A percentile compares a stretch with the other conserved stretches of the same genome.
Evolutionary conservation across 305 asterid species (phyloP).

Genomic region (Fraxinus paxiana): DNA sequence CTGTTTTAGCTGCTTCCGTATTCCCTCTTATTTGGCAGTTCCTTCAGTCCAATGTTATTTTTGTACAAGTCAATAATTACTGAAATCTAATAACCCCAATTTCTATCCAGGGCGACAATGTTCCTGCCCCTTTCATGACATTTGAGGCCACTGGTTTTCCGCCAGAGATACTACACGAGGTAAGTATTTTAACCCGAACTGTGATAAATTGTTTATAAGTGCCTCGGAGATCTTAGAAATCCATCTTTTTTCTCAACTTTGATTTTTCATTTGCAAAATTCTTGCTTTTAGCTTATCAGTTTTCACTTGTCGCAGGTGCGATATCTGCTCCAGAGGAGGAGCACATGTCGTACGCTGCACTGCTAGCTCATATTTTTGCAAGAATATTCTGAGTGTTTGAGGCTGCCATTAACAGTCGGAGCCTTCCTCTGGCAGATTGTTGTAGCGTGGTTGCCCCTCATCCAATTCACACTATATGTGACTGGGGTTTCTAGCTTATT

Average conservation of each 20-base stretch:
- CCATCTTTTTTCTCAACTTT: slow-evolving; percentile 18
- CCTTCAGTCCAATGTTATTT: slow-evolving; percentile 1
- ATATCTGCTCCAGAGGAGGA: slow-evolving; percentile 99
- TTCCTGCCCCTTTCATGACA: slow-evolving; percentile 90
- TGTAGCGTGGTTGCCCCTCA: slow-evolving; percentile 74
- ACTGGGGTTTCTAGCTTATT: slow-evolving; percentile 79
- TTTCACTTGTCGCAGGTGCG: slow-evolving; percentile 99
- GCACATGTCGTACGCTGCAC: slow-evolving; percentile 99
- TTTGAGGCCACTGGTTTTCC: slow-evolving; percentile 91
- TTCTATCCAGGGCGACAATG: slow-evolving; percentile 69
- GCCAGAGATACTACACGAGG: slow-evolving; percentile 83
- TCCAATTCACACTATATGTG: slow-evolving; percentile 73
- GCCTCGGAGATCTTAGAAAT: slow-evolving; percentile 12
- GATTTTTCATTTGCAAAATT: slow-evolving; percentile 33
- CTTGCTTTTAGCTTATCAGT: slow-evolving; percentile 59
- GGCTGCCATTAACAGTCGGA: slow-evolving; percentile 93
- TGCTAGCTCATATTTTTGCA: slow-evolving; percentile 79
- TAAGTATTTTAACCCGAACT: slow-evolving; percentile 38
- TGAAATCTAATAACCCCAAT: slow-evolving; percentile 13
- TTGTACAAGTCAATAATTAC: slow-evolving; percentile 5
- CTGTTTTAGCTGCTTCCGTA: slow-evolving; percentile 12
- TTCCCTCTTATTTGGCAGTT: background rate
- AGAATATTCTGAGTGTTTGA: slow-evolving; percentile 80
- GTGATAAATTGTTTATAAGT: slow-evolving; percentile 1
- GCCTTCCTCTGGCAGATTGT: slow-evolving; percentile 76